A percentile compares a stretch with the other conserved stretches of the same genome.
Conservation (phyloP, 73 alveolate species). For the Tetrahymena borealis region DNA sequence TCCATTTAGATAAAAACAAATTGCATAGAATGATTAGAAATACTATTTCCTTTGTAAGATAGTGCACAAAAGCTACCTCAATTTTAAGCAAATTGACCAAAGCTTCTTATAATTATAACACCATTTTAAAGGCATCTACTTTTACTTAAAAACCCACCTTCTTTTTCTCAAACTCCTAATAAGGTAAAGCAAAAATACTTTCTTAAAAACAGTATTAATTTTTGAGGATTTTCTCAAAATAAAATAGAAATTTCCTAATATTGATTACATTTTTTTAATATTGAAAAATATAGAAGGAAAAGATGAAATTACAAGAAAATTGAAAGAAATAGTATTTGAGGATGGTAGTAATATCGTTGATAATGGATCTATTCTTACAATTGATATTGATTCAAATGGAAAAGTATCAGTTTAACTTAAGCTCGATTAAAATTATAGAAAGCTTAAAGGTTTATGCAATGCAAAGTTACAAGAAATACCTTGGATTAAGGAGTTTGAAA, state of each 20-base stretch:
- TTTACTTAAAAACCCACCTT: neutral
- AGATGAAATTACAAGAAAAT: neutral
- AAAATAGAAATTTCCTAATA: neutral
- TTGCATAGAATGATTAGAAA: neutral
- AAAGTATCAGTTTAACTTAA: constrained; percentile 47
- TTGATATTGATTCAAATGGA: constrained; percentile 10
- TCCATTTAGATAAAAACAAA: neutral
- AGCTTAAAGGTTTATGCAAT: constrained; percentile 49
- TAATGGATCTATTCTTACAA: neutral
- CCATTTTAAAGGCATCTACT: neutral
- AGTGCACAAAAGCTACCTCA: neutral
- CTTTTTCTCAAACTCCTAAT: neutral
- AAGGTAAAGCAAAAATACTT: neutral
- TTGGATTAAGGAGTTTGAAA: constrained; percentile 55
- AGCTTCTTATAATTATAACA: neutral
- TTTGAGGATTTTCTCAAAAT: neutral
- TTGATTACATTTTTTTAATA: neutral
- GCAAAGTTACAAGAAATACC: constrained; percentile 54
- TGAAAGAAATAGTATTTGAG: neutral
- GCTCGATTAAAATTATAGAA: constrained; percentile 68
- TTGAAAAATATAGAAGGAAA: neutral
- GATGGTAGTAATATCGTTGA: neutral
- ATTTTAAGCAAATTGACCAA: neutral
- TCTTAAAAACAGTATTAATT: neutral
- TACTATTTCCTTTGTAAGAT: neutral